Percentiles rank a stretch among this genome's conserved stretches.
Evolutionary conservation across 2,329 filamentous ascomycete genomes (phyloP).

Genomic region (Penicillium verrucosum): DNA sequence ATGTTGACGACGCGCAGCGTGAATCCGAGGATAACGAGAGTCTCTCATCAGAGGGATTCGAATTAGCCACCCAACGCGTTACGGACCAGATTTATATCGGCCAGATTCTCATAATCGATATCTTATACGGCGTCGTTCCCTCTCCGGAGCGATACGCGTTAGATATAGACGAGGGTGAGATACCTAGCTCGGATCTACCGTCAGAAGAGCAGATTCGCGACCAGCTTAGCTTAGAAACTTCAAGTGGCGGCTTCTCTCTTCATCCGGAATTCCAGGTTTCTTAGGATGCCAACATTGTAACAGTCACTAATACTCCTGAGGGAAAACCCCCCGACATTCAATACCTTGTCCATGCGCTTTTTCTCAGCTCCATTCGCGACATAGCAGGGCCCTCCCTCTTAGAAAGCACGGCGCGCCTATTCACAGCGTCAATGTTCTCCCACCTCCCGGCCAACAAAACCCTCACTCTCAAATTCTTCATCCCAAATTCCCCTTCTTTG

Average conservation of each 20-base stretch:
- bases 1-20: neutral
- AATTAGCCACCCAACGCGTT: constrained; percentile 6
- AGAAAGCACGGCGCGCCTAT: constrained; percentile 13
- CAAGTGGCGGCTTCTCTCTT: constrained; percentile 8
- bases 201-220: constrained; percentile 12
- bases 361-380: constrained; percentile 11
- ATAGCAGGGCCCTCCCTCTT: constrained; percentile 1
- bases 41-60: constrained; percentile 3
- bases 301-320: constrained; percentile 13
- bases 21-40: neutral
- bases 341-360: constrained; percentile 15
- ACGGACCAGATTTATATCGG: constrained; percentile 1
- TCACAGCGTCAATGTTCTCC: constrained; percentile 4
- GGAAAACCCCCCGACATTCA: constrained; percentile 10
- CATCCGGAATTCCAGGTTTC: constrained; percentile 6
- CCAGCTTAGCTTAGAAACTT: constrained; percentile 12
- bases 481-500: constrained; percentile 13
- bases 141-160: constrained; percentile 5
- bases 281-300: constrained; percentile 2
- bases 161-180: constrained; percentile 13
- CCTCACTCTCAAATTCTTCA: constrained; percentile 14
- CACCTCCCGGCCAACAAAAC: constrained; percentile 10
- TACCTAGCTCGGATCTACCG: neutral
- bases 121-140: neutral
- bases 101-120: constrained; percentile 9